Conservation (phyloP, 2,329 filamentous ascomycete species). For the Sordariomycetes sp. region DNA sequence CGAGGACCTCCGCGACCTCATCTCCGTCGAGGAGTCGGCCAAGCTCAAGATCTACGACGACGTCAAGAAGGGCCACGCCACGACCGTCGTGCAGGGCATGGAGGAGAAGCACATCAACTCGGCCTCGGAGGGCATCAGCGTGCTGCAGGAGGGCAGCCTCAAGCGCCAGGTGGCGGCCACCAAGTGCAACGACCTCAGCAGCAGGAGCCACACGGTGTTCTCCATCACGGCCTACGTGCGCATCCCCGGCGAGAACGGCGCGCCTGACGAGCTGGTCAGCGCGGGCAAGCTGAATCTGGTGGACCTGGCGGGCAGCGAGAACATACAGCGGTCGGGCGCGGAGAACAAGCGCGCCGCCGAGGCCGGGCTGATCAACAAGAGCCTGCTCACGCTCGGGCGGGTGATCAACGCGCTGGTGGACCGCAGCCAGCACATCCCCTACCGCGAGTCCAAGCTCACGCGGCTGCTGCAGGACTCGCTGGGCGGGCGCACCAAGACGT, state of each 20-base stretch:
- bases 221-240: slow-evolving; percentile 91
- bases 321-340: slow-evolving; percentile 91
- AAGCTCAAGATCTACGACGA: slow-evolving; percentile 97
- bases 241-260: slow-evolving; percentile 63
- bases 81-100: slow-evolving; percentile 92
- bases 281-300: slow-evolving; percentile 93
- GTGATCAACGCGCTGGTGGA: slow-evolving; percentile 98
- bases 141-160: slow-evolving; percentile 80
- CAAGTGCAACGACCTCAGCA: slow-evolving; percentile 98
- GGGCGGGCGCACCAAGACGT: slow-evolving; percentile 91
- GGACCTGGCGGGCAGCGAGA: slow-evolving; percentile 93
- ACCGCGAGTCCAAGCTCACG: slow-evolving; percentile 90
- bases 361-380: slow-evolving; percentile 96
- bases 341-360: slow-evolving; percentile 97
- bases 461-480: slow-evolving; percentile 91
- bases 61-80: slow-evolving; percentile 71
- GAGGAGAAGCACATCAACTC: slow-evolving; percentile 89
- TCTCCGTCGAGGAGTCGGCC: slow-evolving; percentile 67
- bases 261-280: slow-evolving; percentile 76
- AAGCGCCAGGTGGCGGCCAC: slow-evolving; percentile 97
- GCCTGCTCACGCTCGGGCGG: slow-evolving; percentile 81
- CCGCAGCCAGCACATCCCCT: slow-evolving; percentile 77
- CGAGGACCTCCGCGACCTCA: slow-evolving; percentile 85
- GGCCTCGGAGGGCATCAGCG: slow-evolving; percentile 75
- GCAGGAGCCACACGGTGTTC: slow-evolving; percentile 93